Base-by-base conservation (phyloP, 768 basidiomycete species). In the Pluteus cervinus region DNA sequence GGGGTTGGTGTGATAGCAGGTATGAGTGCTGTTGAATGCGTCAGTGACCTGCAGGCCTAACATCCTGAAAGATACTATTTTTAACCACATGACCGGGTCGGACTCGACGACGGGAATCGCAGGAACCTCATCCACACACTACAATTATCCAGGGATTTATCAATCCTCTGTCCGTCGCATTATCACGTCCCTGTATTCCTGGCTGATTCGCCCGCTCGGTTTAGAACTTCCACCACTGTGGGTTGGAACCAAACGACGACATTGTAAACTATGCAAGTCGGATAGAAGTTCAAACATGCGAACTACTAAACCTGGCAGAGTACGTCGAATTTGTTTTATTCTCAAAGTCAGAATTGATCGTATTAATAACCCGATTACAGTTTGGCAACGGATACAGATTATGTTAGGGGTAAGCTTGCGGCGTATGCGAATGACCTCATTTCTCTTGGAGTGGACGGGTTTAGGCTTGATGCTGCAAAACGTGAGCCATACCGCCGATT, bases 381-480 rank as follows among this genome's bases (percentile, higher is more conserved):
- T 47, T 64, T 85, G 10, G 76, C 69, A 0, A 84, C 82, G 0
- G 75, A 77, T 1, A 76, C 76, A 0, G 69, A 72, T 29, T 71
- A 76, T 37, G 81, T 84, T 14, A 66, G 74, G n/a, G 53, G 53
- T 1, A 54, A 62, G 4, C 65, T 84, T 2, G 79, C 78, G 0
- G 45, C 55, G 17, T 81, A 81, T 49, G 73, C 52, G 4, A 79
- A 81, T 46, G 76, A 83, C 37, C 54, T 84, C 1, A 42, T 81
- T 17, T 73, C 73, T 0, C 62, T 85, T 7, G 81, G 80, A 1
- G 68, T 75, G 0, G 76, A 79, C 43, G 80, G 80, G 0, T 57
- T 81, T 20, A 66, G 80, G 1, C 55, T 82, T 15, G 81, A 84
- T 49, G 77, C 80, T 12, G 66, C 78, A 0, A 84, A 84, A 60